A percentile compares a stretch with the other conserved stretches of the same genome.
Conservation (phyloP, 2,329 filamentous ascomycete genomes). For the Colletotrichum spinosum region DNA sequence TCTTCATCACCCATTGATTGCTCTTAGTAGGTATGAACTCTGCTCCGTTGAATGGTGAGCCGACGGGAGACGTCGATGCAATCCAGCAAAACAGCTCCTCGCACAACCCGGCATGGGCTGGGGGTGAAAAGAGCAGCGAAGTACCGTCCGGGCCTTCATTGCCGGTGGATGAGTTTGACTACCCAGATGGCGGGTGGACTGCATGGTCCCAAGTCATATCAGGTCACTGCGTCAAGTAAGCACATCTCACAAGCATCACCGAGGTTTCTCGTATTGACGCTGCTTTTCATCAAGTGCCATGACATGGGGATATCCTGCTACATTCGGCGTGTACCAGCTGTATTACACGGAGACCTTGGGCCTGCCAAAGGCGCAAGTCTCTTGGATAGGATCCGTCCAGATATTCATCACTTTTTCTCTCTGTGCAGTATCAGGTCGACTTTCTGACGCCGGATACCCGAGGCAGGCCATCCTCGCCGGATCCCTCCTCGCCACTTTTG, state of each 20-base stretch:
- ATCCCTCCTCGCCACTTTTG: conserved; percentile 56
- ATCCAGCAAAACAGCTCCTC: not conserved
- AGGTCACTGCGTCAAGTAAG: conserved; percentile 2
- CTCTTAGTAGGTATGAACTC: no score
- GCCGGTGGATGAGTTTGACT: not conserved
- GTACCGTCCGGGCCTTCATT: not conserved
- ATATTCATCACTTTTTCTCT: conserved; percentile 55
- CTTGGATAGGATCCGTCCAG: conserved; percentile 63
- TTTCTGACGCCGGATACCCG: conserved; percentile 56
- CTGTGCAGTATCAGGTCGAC: conserved; percentile 54
- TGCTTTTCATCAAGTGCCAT: not conserved
- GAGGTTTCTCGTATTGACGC: not conserved
- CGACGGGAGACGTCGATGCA: no score
- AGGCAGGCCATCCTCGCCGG: conserved; percentile 48
- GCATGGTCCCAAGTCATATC: conserved; percentile 11
- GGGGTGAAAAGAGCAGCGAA: not conserved
- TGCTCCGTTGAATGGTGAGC: no score
- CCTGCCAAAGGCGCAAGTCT: conserved; percentile 50
- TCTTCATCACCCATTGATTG: no score
- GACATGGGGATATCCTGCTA: conserved; percentile 11
- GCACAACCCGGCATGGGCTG: not conserved
- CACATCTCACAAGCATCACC: not conserved
- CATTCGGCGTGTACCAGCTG: conserved; percentile 52
- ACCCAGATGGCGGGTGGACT: conserved; percentile 2
- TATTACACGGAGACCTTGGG: conserved; percentile 50